A percentile compares a stretch with the other conserved stretches of the same genome.
phyloP scores from a whole-genome alignment of 352 stramenopile genomes.

The Globisporangium sylvaticum region DNA sequence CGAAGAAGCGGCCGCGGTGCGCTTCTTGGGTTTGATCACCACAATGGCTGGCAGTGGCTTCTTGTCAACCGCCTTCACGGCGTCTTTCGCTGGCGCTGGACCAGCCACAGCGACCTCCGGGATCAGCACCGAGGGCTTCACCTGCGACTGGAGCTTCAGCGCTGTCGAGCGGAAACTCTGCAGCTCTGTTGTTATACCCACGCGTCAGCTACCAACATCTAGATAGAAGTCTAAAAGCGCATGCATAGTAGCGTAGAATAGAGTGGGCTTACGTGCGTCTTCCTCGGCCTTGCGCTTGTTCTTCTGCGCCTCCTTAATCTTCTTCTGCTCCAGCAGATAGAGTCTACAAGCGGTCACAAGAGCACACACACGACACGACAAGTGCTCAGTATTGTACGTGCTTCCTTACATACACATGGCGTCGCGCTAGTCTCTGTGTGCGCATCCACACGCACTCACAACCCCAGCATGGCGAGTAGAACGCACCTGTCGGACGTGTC shows the following conservation, averaged over 20 bases:
- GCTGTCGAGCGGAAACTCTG: constrained; percentile 60
- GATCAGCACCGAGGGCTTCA: constrained; percentile 27
- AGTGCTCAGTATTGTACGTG: not conserved
- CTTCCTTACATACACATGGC: not conserved
- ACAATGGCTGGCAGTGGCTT: constrained; percentile 22
- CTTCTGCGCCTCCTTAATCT: constrained; percentile 34
- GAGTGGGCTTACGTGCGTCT: constrained; percentile 28
- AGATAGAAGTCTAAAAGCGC: too few relatives aligned
- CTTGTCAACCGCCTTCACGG: constrained; percentile 6
- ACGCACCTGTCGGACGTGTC: constrained; percentile 59
- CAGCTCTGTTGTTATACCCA: constrained; percentile 29
- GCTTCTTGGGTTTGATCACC: constrained; percentile 60
- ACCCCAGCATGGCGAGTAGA: not conserved
- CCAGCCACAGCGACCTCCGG: constrained; percentile 9
- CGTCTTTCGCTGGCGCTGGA: not conserved
- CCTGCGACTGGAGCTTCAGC: constrained; percentile 44
- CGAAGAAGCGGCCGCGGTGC: constrained; percentile 7
- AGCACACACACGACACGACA: constrained; percentile 1
- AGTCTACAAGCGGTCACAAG: constrained; percentile 17
- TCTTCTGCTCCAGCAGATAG: constrained; percentile 68
- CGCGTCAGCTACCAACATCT: too few relatives aligned
- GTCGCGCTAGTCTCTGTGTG: not conserved
- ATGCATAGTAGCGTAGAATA: not conserved
- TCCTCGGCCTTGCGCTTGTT: constrained; percentile 28
- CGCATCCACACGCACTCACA: not conserved